Conservation (phyloP, 768 basidiomycete genomes). For the Pholiota conissans region DNA sequence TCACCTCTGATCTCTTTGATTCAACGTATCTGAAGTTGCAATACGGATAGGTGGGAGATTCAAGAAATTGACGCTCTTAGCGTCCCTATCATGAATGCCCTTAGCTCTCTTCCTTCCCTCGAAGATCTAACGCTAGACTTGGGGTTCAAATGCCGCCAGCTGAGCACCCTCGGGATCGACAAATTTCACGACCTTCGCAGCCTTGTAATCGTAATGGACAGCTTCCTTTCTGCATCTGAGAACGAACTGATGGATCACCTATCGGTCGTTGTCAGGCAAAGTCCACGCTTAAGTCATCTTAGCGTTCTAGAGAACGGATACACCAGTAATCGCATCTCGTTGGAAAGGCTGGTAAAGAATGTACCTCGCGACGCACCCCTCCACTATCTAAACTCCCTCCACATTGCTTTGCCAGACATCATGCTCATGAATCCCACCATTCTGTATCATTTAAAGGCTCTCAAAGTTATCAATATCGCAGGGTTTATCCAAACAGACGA, state of each 20-base stretch:
- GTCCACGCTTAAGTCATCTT: too few relatives aligned
- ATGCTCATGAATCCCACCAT: not conserved
- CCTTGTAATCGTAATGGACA: not conserved
- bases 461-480: not conserved
- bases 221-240: too few relatives aligned
- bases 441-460: not conserved
- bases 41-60: not conserved
- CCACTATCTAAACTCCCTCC: too few relatives aligned
- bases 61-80: not conserved
- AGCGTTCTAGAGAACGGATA: too few relatives aligned
- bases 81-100: not conserved
- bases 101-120: not conserved
- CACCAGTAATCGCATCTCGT: too few relatives aligned
- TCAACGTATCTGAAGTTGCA: too few relatives aligned
- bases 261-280: too few relatives aligned
- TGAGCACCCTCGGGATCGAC: not conserved
- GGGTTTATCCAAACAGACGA: not conserved
- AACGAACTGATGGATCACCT: too few relatives aligned
- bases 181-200: not conserved
- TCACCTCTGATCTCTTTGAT: not conserved
- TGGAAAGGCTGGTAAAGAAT: too few relatives aligned
- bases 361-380: too few relatives aligned
- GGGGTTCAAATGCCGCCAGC: not conserved
- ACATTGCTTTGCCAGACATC: not conserved
- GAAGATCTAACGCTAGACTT: not conserved